Conservation (phyloP, 2,329 filamentous ascomycete genomes). For the Alternaria ethzedia region DNA sequence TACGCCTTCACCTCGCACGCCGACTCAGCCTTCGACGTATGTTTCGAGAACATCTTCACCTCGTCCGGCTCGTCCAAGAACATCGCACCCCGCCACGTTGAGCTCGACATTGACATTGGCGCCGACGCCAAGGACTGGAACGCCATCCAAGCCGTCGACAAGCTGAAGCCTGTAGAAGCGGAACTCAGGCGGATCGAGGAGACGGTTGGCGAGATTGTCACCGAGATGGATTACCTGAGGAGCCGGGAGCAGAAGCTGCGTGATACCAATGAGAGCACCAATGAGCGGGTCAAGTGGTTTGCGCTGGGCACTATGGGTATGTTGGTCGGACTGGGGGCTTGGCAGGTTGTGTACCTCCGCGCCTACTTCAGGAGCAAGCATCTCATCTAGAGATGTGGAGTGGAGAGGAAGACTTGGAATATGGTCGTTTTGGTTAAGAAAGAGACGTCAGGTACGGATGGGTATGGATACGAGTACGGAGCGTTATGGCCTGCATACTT, state of each 20-base stretch:
- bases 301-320: constrained; percentile 92
- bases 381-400: constrained; percentile 51
- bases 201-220: constrained; percentile 84
- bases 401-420: not conserved
- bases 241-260: constrained; percentile 89
- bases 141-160: constrained; percentile 93
- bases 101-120: constrained; percentile 95
- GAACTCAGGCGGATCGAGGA: constrained; percentile 94
- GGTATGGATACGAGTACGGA: constrained; percentile 25
- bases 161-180: constrained; percentile 95
- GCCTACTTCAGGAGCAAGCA: constrained; percentile 80
- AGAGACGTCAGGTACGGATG: not conserved
- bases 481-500: constrained; percentile 24
- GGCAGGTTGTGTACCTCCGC: constrained; percentile 97
- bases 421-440: constrained; percentile 1
- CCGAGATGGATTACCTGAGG: constrained; percentile 96
- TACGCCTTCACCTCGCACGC: constrained; percentile 93
- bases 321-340: constrained; percentile 85
- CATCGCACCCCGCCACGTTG: constrained; percentile 69
- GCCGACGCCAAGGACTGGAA: constrained; percentile 98
- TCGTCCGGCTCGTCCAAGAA: constrained; percentile 26
- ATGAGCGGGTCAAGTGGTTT: constrained; percentile 98
- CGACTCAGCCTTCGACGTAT: constrained; percentile 94
- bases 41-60: constrained; percentile 85
- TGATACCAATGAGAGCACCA: constrained; percentile 99